A percentile compares a stretch with the other conserved stretches of the same genome.
These are phyloP conservation scores for Bruguiera sexangula DNA, from an alignment of 345 rosid genomes.

Conservation along the genomic window DNA sequence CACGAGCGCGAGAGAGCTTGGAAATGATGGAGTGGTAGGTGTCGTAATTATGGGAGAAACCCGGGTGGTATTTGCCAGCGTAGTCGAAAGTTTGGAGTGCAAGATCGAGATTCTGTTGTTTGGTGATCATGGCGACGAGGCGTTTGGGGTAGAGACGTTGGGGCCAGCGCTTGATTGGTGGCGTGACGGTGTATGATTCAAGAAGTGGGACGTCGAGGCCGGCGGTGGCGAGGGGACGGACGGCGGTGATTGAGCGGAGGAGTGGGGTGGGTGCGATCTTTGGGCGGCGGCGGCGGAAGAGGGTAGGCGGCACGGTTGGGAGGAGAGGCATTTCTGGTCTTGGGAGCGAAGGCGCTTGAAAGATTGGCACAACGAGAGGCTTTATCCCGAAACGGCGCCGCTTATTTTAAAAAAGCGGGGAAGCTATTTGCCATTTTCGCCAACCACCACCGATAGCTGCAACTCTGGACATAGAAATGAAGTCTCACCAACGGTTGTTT, in stretches of 20 bases:
- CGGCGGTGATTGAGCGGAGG: conserved; percentile 9
- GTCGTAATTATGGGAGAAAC: conserved; percentile 59
- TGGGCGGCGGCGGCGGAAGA: neutral
- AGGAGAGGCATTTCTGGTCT: neutral
- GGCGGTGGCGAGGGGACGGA: conserved; percentile 11
- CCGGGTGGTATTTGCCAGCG: conserved; percentile 73
- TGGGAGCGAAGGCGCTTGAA: neutral
- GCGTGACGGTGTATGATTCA: conserved; percentile 51
- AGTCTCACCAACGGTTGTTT: too few species aligned
- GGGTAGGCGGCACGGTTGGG: neutral
- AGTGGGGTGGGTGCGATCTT: neutral
- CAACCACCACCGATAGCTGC: too few species aligned
- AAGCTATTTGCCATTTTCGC: too few species aligned
- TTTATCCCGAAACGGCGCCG: too few species aligned
- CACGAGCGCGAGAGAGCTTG: conserved; percentile 82
- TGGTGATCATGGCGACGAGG: conserved; percentile 61
- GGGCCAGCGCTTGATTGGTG: conserved; percentile 90
- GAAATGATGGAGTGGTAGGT: conserved; percentile 73
- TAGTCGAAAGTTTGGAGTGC: conserved; percentile 81
- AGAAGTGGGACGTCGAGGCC: conserved; percentile 15
- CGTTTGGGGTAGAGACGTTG: conserved; percentile 72
- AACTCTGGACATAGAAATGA: too few species aligned
- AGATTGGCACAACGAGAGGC: too few species aligned
- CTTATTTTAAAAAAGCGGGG: too few species aligned
- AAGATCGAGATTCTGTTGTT: conserved; percentile 79